Percentiles rank a stretch among this genome's conserved stretches.
phyloP scores from a whole-genome alignment of 1,284 basidiomycete genomes.

The Amylostereum areolatum region DNA sequence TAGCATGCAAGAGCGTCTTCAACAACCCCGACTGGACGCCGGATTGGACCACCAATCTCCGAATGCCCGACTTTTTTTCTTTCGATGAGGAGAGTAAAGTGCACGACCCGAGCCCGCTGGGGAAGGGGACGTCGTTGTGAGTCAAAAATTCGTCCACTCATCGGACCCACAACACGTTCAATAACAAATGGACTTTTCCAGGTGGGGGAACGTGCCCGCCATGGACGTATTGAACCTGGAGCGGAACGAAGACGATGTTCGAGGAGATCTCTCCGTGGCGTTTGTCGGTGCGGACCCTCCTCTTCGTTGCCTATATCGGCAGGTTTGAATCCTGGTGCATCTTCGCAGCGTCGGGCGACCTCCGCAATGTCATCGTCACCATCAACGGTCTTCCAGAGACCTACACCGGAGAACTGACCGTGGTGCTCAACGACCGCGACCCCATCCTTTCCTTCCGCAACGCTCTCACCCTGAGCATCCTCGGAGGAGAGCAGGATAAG shows the following conservation, averaged over 20 bases:
- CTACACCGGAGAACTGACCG: conserved; percentile 25
- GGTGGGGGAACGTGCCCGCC: conserved; percentile 29
- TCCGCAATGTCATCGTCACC: conserved; percentile 29
- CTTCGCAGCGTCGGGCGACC: conserved; percentile 31
- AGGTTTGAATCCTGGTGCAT: background rate
- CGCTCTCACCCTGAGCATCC: conserved; percentile 29
- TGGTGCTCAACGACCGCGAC: conserved; percentile 32
- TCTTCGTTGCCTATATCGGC: background rate
- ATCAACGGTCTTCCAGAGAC: conserved; percentile 30
- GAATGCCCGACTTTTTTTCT: too few species aligned
- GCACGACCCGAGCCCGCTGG: too few species aligned
- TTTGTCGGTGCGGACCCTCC: conserved; percentile 10
- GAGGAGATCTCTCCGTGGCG: conserved; percentile 19
- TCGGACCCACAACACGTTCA: background rate
- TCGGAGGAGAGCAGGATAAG: conserved; percentile 23
- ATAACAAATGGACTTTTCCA: too few species aligned
- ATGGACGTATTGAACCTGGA: conserved; percentile 23
- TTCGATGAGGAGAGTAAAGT: too few species aligned
- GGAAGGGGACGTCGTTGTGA: conserved; percentile 14
- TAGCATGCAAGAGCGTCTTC: conserved; percentile 22
- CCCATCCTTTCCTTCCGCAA: conserved; percentile 24
- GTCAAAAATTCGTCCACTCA: background rate
- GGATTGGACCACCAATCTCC: too few species aligned
- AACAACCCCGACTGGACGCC: too few species aligned
- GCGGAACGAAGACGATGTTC: conserved; percentile 17